A percentile compares a stretch with the other conserved stretches of the same genome.
These are phyloP conservation scores for Scytalidium lignicola DNA, from an alignment of 2,329 filamentous ascomycete genomes.

Conservation along the genomic window DNA sequence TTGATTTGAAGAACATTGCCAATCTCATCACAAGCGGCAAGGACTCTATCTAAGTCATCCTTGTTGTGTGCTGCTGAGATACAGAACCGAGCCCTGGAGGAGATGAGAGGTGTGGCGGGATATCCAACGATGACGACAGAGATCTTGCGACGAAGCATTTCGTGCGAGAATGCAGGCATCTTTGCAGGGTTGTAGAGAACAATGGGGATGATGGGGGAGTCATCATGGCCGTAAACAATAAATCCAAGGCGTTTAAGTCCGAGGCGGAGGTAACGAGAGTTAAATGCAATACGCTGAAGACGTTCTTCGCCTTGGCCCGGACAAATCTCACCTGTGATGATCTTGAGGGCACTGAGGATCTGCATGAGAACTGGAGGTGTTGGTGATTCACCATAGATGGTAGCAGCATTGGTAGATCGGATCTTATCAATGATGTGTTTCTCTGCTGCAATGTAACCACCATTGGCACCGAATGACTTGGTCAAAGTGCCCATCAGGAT, in stretches of 20 bases:
- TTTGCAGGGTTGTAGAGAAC: slow-evolving; percentile 98
- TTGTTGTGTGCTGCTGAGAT: slow-evolving; percentile 96
- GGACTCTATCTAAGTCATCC: slow-evolving; percentile 87
- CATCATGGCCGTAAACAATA: slow-evolving; percentile 96
- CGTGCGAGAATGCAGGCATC: slow-evolving; percentile 96
- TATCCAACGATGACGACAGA: slow-evolving; percentile 97
- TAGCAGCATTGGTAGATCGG: slow-evolving; percentile 77
- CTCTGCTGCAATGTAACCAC: slow-evolving; percentile 87
- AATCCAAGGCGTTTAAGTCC: slow-evolving; percentile 94
- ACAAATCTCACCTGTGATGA: slow-evolving; percentile 82
- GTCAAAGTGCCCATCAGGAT: slow-evolving; percentile 98
- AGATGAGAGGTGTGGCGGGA: slow-evolving; percentile 91
- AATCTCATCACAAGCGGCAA: slow-evolving; percentile 87
- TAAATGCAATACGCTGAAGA: slow-evolving; percentile 93
- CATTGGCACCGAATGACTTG: slow-evolving; percentile 97
- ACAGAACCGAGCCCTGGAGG: slow-evolving; percentile 91
- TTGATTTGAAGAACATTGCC: slow-evolving; percentile 91
- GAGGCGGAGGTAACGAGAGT: slow-evolving; percentile 95
- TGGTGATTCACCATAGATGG: slow-evolving; percentile 81
- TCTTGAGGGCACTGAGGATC: slow-evolving; percentile 77
- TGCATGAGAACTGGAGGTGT: slow-evolving; percentile 85
- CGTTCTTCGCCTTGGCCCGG: slow-evolving; percentile 95
- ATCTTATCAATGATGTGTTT: slow-evolving; percentile 92
- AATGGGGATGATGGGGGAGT: slow-evolving; percentile 93
- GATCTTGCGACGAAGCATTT: slow-evolving; percentile 97